These are phyloP conservation scores for Mitragyna speciosa DNA, from an alignment of 257 asterid species.

Conservation along the genomic window DNA sequence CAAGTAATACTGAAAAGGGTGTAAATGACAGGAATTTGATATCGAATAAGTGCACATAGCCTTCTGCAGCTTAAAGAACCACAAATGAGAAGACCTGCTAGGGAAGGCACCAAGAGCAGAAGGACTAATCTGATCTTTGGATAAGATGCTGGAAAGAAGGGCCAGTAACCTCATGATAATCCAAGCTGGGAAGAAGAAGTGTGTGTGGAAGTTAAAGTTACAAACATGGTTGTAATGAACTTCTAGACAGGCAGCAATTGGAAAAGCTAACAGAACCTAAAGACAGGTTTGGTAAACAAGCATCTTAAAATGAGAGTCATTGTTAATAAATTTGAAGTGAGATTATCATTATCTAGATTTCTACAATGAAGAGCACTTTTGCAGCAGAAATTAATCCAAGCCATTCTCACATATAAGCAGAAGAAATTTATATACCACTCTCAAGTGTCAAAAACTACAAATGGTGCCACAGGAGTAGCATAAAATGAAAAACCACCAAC, in stretches of 20 bases:
- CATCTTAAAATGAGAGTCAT: background rate
- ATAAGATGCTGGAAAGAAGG: background rate
- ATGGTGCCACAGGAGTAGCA: background rate
- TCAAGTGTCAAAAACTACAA: background rate
- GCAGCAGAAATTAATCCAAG: background rate
- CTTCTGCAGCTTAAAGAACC: background rate
- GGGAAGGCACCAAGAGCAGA: background rate
- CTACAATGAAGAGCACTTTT: background rate
- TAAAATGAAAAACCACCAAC: background rate
- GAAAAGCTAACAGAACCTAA: background rate
- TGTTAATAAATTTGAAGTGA: background rate
- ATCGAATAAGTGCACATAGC: background rate
- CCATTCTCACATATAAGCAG: background rate
- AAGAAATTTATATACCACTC: background rate
- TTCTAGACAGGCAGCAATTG: background rate
- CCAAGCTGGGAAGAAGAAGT: background rate
- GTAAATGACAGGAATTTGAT: background rate
- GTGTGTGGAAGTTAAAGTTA: background rate
- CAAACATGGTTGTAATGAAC: background rate
- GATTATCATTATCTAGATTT: background rate
- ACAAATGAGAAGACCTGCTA: background rate
- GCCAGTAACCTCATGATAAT: background rate
- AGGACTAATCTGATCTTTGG: background rate
- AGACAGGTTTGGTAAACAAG: background rate
- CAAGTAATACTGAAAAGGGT: background rate